These are phyloP conservation scores for Blastosporella zonata DNA, from an alignment of 1,284 basidiomycete genomes.

Conservation along the genomic window DNA sequence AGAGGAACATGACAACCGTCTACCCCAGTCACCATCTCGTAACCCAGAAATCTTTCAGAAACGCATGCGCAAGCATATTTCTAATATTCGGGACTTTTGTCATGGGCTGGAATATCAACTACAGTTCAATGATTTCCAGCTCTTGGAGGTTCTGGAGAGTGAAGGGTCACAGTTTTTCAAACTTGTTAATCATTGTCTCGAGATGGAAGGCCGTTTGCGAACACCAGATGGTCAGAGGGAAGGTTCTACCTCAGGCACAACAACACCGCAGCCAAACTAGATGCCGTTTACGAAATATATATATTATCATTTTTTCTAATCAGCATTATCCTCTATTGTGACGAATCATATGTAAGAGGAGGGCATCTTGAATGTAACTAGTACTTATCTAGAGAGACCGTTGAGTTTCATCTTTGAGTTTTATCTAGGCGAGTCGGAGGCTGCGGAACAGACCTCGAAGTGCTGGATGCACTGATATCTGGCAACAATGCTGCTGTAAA, in stretches of 20 bases:
- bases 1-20: no score
- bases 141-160: constrained; percentile 28
- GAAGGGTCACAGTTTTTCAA: constrained; percentile 27
- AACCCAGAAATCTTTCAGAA: constrained; percentile 23
- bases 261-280: not conserved
- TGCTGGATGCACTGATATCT: no score
- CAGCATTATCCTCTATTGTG: no score
- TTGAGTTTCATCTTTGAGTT: no score
- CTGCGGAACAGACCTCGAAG: no score
- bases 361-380: no score
- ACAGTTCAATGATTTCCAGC: constrained; percentile 30
- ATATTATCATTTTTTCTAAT: no score
- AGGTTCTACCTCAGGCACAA: not conserved
- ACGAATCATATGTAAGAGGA: no score
- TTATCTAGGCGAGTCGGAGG: no score
- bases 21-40: constrained; percentile 5
- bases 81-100: constrained; percentile 31
- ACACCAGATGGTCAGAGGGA: not conserved
- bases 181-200: constrained; percentile 25
- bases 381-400: no score
- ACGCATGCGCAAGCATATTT: constrained; percentile 29
- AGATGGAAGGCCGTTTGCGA: constrained; percentile 18
- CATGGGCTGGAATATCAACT: constrained; percentile 34
- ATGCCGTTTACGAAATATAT: no score
- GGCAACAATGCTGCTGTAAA: no score